phyloP scores from a whole-genome alignment of 768 basidiomycete genomes.

The Galerina marginata region DNA sequence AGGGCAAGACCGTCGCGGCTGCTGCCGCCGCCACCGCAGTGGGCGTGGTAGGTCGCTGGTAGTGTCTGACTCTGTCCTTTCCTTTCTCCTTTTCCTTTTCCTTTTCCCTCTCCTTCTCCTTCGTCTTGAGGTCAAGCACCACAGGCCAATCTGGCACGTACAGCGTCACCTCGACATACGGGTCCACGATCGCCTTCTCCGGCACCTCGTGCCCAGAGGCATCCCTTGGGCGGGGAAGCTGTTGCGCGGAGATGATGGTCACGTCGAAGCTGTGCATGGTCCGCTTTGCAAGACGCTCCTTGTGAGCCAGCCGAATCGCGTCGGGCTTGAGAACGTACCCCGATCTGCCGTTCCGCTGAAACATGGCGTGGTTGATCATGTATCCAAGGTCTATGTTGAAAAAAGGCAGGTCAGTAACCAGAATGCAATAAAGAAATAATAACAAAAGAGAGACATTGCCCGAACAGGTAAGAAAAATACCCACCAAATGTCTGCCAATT shows the following conservation, averaged over 20 bases:
- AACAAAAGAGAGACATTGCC: neutral
- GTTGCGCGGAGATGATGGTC: constrained; percentile 72
- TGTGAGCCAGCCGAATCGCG: constrained; percentile 66
- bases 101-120: constrained; percentile 2
- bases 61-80: neutral
- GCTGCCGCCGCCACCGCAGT: constrained; percentile 1
- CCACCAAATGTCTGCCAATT: constrained; percentile 97
- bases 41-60: neutral
- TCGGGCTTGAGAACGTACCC: constrained; percentile 93
- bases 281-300: constrained; percentile 61
- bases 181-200: constrained; percentile 64
- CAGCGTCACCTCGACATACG: constrained; percentile 83
- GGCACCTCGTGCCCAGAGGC: constrained; percentile 61
- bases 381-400: constrained; percentile 76
- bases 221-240: constrained; percentile 79
- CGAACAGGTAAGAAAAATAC: constrained; percentile 28
- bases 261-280: constrained; percentile 65
- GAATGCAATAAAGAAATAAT: neutral
- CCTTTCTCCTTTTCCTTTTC: neutral
- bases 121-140: constrained; percentile 23
- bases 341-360: constrained; percentile 85
- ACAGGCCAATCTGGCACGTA: constrained; percentile 76
- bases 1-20: constrained; percentile 5
- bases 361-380: constrained; percentile 96
- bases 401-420: neutral